phyloP scores from a whole-genome alignment of 306 rosid species.

The Fragaria nilgerrensis region DNA sequence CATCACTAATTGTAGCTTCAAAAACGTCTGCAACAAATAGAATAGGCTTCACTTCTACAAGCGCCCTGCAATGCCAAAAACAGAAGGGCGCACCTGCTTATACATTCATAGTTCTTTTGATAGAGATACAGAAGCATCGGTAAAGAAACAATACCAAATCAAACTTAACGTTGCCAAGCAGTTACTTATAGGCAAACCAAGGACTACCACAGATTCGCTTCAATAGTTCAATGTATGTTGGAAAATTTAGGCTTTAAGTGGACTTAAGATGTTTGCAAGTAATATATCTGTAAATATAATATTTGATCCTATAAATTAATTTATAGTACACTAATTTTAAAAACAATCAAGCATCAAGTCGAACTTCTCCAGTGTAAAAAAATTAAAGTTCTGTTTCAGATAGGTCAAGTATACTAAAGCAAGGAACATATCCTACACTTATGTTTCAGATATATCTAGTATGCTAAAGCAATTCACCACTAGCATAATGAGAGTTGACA shows the following conservation, averaged over 20 bases:
- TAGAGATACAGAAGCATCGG: background rate
- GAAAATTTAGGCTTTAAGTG: background rate
- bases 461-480: background rate
- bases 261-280: background rate
- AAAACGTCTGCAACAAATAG: constrained; percentile 64
- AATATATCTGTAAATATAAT: background rate
- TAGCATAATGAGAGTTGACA: background rate
- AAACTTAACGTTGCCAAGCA: background rate
- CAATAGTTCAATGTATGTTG: background rate
- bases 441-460: background rate
- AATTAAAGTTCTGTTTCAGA: background rate
- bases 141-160: background rate
- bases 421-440: background rate
- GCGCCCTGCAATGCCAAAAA: constrained; percentile 55
- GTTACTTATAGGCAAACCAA: background rate
- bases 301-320: background rate
- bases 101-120: background rate
- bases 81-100: background rate
- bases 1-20: constrained; percentile 32
- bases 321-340: background rate
- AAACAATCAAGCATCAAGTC: background rate
- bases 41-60: constrained; percentile 82
- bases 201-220: background rate
- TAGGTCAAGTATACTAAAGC: background rate
- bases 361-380: background rate